Evolutionary conservation across 2,329 filamentous ascomycete genomes (phyloP).

Genomic region (Teratosphaeriaceae sp.): DNA sequence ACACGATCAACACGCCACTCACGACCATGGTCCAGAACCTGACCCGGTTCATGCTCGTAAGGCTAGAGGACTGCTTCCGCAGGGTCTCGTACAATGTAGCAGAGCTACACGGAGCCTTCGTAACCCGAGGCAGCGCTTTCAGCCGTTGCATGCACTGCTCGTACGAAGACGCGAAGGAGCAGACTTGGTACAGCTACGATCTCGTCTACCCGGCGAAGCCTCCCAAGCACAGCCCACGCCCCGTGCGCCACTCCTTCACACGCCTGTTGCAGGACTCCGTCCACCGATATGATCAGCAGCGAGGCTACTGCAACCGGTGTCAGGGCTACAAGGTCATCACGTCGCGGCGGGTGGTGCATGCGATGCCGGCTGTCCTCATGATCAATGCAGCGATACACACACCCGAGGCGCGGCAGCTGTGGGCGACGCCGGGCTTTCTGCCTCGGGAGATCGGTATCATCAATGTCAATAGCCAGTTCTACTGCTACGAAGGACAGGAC

Average conservation of each 20-base stretch:
- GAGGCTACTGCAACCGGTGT: conserved; percentile 91
- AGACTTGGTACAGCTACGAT: conserved; percentile 76
- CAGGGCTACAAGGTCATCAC: conserved; percentile 83
- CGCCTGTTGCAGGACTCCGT: conserved; percentile 89
- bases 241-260: conserved; percentile 60
- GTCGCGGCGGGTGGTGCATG: conserved; percentile 76
- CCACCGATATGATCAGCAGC: conserved; percentile 78
- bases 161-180: conserved; percentile 76
- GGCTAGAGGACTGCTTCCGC: conserved; percentile 60
- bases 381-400: conserved; percentile 73
- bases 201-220: conserved; percentile 65
- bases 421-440: conserved; percentile 85
- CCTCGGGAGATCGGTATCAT: conserved; percentile 92
- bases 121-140: conserved; percentile 62
- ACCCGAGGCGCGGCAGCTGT: conserved; percentile 69
- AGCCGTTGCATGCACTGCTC: conserved; percentile 83
- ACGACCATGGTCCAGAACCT: conserved; percentile 80
- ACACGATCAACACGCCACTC: conserved; percentile 63
- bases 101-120: conserved; percentile 65
- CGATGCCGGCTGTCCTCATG: conserved; percentile 77
- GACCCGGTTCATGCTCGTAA: conserved; percentile 77
- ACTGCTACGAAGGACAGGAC: conserved; percentile 91
- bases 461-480: conserved; percentile 83
- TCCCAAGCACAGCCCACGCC: conserved; percentile 40
- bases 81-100: conserved; percentile 56